These are phyloP conservation scores for Lentinula boryana DNA, from an alignment of 768 basidiomycete species.

Conservation along the genomic window DNA sequence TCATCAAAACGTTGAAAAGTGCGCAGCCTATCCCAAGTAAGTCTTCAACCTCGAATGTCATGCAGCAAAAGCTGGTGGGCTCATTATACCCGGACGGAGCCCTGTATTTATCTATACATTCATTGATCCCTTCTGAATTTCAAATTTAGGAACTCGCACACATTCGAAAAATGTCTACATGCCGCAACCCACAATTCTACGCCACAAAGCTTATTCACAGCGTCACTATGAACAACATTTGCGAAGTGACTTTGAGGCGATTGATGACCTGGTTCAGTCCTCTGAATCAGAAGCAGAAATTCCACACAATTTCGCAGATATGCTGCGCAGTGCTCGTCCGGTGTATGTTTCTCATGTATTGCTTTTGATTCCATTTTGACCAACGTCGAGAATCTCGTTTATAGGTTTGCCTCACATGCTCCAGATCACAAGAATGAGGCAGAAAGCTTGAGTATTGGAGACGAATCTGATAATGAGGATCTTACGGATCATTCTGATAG, in stretches of 20 bases:
- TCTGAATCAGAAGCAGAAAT: constrained; percentile 69
- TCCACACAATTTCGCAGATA: constrained; percentile 42
- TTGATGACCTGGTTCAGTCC: constrained; percentile 18
- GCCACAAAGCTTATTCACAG: not conserved
- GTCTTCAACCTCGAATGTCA: not conserved
- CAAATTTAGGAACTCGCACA: not conserved
- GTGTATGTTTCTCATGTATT: constrained; percentile 35
- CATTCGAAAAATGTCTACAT: constrained; percentile 50
- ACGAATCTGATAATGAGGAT: constrained; percentile 77
- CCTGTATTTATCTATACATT: too few species aligned
- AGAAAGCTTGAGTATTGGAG: constrained; percentile 53
- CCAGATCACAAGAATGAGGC: constrained; percentile 33
- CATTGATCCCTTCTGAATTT: not conserved
- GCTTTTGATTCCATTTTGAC: not conserved
- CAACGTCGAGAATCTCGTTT: not conserved
- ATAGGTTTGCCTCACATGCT: not conserved
- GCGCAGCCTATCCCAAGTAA: not conserved
- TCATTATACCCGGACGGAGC: too few species aligned
- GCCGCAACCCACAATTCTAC: constrained; percentile 15
- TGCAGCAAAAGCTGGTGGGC: too few species aligned
- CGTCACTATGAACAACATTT: not conserved
- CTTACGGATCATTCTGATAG: constrained; percentile 51
- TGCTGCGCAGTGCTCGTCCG: constrained; percentile 64
- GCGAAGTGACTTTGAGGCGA: constrained; percentile 6
- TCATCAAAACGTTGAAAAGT: constrained; percentile 30